Percentiles rank a stretch among this genome's conserved stretches.
These are phyloP conservation scores for Auriscalpium microsporum DNA, from an alignment of 768 basidiomycete species.

Conservation along the genomic window DNA sequence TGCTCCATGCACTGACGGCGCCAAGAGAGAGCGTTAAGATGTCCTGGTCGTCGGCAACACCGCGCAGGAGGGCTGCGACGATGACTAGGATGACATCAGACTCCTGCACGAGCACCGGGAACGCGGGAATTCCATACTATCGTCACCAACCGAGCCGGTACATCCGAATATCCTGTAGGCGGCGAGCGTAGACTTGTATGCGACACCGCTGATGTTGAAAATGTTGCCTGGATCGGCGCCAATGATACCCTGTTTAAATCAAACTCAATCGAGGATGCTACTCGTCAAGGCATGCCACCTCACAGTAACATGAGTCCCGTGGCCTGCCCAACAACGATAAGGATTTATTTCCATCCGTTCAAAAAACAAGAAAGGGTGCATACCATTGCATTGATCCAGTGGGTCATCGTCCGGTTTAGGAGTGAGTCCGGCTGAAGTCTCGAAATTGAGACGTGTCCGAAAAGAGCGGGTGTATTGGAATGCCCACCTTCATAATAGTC, in stretches of 20 bases:
- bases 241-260: conserved; percentile 42
- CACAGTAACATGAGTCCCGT: not conserved
- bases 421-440: not conserved
- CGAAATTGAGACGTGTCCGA: too few species aligned
- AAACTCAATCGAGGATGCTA: conserved; percentile 5
- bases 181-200: conserved; percentile 47
- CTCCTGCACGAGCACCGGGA: not conserved
- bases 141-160: conserved; percentile 37
- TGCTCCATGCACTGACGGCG: conserved; percentile 56
- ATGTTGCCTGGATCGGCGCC: conserved; percentile 51
- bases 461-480: not conserved
- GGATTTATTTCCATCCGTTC: not conserved
- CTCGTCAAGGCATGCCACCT: not conserved
- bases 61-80: conserved; percentile 44
- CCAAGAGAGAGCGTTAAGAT: conserved; percentile 64
- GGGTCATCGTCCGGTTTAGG: conserved; percentile 46
- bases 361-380: not conserved
- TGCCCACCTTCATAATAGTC: conserved; percentile 39
- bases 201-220: conserved; percentile 65
- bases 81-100: conserved; percentile 29
- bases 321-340: not conserved
- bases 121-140: conserved; percentile 30
- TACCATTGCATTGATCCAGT: conserved; percentile 41
- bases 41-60: conserved; percentile 45
- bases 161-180: conserved; percentile 60